Conservation (phyloP, 202 grass and related monocot species). For the Carex arenaria region DNA sequence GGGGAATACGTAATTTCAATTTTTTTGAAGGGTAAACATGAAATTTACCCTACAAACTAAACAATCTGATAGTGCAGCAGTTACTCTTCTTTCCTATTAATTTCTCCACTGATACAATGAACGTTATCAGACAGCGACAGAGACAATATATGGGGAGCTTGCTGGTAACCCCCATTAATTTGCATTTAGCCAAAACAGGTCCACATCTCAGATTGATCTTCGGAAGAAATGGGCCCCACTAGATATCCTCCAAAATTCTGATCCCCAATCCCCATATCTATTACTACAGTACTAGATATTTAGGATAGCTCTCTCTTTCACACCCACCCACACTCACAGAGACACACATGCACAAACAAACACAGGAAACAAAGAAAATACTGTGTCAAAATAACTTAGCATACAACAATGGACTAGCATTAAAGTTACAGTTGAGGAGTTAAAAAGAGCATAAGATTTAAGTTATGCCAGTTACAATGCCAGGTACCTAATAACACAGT, state of each 20-base stretch:
- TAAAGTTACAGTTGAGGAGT: background rate
- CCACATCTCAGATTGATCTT: background rate
- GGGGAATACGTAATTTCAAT: no score
- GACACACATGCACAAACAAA: background rate
- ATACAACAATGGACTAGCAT: background rate
- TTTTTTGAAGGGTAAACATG: no score
- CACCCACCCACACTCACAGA: background rate
- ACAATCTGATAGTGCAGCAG: background rate
- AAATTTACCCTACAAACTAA: no score
- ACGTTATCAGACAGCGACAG: background rate
- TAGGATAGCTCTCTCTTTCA: background rate
- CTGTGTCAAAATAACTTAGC: background rate
- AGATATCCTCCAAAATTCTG: background rate
- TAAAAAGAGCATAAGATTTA: background rate
- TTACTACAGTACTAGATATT: background rate
- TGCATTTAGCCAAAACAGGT: background rate
- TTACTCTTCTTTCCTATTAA: background rate
- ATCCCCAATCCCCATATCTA: background rate
- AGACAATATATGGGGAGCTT: background rate
- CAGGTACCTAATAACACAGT: background rate
- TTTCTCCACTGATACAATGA: background rate
- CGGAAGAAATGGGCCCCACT: background rate
- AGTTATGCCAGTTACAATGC: background rate
- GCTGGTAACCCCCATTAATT: background rate
- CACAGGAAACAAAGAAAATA: background rate